Evolutionary conservation across 2,329 filamentous ascomycete species (phyloP).

Genomic region (Colletotrichum paranaense): DNA sequence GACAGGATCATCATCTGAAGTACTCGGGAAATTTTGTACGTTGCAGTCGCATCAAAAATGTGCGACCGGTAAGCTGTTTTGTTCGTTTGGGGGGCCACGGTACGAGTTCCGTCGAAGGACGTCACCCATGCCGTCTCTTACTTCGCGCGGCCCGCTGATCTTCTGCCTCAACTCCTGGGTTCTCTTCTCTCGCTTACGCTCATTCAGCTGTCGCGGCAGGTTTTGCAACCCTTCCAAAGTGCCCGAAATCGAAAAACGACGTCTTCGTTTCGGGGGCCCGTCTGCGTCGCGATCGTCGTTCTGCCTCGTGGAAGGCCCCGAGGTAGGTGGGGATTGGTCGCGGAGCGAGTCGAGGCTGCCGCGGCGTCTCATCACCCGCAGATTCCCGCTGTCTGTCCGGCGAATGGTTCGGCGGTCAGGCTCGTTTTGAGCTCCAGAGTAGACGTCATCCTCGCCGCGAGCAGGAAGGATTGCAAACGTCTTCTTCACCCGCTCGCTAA

Average conservation of each 20-base stretch:
- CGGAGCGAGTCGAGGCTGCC: constrained; percentile 59
- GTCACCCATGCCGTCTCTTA: constrained; percentile 68
- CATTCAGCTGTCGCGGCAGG: constrained; percentile 66
- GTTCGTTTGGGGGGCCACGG: constrained; percentile 42
- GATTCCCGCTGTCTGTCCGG: constrained; percentile 68
- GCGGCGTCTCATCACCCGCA: constrained; percentile 67
- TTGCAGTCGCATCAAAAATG: constrained; percentile 32
- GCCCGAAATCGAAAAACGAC: constrained; percentile 55
- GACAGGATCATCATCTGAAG: neutral
- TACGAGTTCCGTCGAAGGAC: constrained; percentile 61
- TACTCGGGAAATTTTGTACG: neutral
- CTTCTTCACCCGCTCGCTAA: constrained; percentile 65
- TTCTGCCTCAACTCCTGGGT: constrained; percentile 68
- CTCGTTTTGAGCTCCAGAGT: constrained; percentile 41
- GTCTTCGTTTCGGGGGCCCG: constrained; percentile 33
- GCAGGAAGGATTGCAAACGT: constrained; percentile 71
- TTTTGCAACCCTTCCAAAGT: constrained; percentile 64
- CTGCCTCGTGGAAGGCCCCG: constrained; percentile 48
- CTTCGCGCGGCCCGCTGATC: constrained; percentile 69
- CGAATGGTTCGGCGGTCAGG: constrained; percentile 68
- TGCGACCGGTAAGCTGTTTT: constrained; percentile 1
- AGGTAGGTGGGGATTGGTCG: constrained; percentile 34
- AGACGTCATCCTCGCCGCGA: constrained; percentile 53
- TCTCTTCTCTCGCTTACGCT: constrained; percentile 68
- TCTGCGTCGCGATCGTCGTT: constrained; percentile 41